Evolutionary conservation across 164 flowering plant species (phyloP).

Genomic region (Kingdonia uniflora): DNA sequence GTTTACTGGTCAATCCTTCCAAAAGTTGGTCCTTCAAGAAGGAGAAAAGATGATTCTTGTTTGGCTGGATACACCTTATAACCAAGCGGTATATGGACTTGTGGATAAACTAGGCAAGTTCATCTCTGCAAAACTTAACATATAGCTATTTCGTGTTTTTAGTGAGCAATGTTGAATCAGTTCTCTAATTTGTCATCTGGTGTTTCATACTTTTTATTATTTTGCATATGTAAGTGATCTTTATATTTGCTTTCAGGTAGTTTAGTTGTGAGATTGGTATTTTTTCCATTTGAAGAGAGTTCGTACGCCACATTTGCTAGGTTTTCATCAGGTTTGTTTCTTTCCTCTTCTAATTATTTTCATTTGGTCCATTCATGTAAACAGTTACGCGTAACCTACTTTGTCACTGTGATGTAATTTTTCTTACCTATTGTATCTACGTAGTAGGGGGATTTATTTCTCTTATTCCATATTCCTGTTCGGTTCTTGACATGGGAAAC

Average conservation of each 20-base stretch:
- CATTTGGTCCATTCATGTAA: too few relatives aligned
- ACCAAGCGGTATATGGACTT: constrained; percentile 95
- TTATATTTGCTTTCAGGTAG: constrained; percentile 48
- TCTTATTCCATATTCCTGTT: too few relatives aligned
- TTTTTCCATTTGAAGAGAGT: constrained; percentile 98
- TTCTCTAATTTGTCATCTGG: neutral
- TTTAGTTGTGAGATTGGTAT: constrained; percentile 87
- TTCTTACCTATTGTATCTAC: neutral
- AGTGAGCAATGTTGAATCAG: neutral
- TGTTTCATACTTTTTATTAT: neutral
- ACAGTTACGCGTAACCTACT: too few relatives aligned
- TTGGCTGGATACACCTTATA: constrained; percentile 82
- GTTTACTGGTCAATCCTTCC: constrained; percentile 72
- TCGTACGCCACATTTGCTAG: constrained; percentile 90
- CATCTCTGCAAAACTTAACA: neutral
- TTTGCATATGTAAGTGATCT: constrained; percentile 2
- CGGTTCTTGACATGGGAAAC: too few relatives aligned
- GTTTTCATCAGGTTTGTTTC: constrained; percentile 77
- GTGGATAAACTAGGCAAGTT: constrained; percentile 83
- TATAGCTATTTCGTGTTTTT: neutral
- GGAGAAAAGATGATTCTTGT: constrained; percentile 94
- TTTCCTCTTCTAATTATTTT: constrained; percentile 7
- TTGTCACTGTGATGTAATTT: too few relatives aligned
- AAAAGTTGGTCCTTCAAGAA: constrained; percentile 87
- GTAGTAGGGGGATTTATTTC: too few relatives aligned